Evolutionary conservation across 805 yeast species (phyloP), one percentile per base, ranked within the genome.

Genomic region (Schwanniomyces polymorphus): DNA sequence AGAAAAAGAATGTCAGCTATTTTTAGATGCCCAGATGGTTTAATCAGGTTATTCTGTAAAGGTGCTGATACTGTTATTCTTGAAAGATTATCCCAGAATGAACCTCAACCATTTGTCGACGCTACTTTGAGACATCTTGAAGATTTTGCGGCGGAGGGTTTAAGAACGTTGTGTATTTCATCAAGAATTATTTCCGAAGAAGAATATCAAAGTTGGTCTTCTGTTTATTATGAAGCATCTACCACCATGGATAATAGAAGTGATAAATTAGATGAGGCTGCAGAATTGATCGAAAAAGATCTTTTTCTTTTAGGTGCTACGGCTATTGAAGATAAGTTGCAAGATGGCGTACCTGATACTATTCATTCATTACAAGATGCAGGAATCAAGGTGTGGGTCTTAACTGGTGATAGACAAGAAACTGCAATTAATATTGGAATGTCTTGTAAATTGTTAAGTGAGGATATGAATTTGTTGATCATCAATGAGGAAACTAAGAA

Each of bases 391-490:
- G 82, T 94, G 14, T 94, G 99, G 99, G 97, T 94, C 21, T 74
- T 94, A 43, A 94, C 99, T 2, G 99, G 99, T 57, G 99, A 94
- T 63, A 81, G 97, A 65, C 99, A 95, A 65, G 99, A 94, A 65
- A 94, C 99, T 11, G 99, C 99, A 0, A 88, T 94, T 54, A 94
- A 94, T 64, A 94, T 94, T 61, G 99, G 99, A 50, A 91, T 94
- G 97, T 89, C 97, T 58, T 95, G 99, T 74, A 90, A 88, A 61
- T 75, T 94, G 40, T 69, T 94, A 41, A 85, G 94, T 61, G 99
- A 94, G 65, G 99, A 94, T 60, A 94, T 94, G 99, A 91, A 90
- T 55, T 69, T 94, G 51, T 75, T 94, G 55, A 83, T 92, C 50
- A 85, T 94, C 31, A 94, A 94, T 62, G 99, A 94, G 65, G 91